These are phyloP conservation scores for Zygoascus meyerae DNA, from an alignment of 1,139 yeast species.

Conservation along the genomic window DNA sequence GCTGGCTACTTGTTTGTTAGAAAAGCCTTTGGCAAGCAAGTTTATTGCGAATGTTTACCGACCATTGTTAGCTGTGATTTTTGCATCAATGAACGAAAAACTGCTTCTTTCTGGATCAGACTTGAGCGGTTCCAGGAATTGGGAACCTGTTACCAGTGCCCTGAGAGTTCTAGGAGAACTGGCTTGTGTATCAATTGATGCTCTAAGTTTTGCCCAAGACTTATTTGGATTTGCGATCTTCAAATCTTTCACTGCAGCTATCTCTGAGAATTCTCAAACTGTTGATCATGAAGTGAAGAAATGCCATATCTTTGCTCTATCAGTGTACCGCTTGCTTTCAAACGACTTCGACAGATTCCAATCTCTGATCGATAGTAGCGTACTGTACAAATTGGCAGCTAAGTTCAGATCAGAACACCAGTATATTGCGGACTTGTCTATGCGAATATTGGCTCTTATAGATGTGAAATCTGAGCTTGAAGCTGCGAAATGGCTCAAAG, in stretches of 20 bases:
- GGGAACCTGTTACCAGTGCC: neutral
- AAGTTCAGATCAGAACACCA: neutral
- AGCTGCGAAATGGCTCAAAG: constrained; percentile 6
- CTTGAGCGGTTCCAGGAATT: too few relatives aligned
- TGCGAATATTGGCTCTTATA: constrained; percentile 3
- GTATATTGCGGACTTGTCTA: neutral
- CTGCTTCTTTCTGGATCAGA: neutral
- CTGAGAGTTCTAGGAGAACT: constrained; percentile 1
- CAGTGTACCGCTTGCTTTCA: neutral
- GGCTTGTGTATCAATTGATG: constrained; percentile 7
- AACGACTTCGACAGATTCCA: constrained; percentile 4
- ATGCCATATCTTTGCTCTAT: neutral
- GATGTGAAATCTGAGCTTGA: constrained; percentile 3
- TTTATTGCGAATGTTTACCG: constrained; percentile 1
- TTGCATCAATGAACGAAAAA: constrained; percentile 1
- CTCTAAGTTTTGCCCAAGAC: constrained; percentile 7
- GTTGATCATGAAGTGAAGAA: neutral
- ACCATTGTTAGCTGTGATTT: constrained; percentile 6
- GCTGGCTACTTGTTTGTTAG: neutral
- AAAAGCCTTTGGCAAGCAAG: neutral
- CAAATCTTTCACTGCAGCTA: neutral
- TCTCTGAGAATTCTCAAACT: neutral
- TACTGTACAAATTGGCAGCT: constrained; percentile 1
- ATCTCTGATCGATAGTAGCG: neutral
- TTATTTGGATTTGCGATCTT: neutral